Evolutionary conservation across 208 protist genomes (phyloP).

Genomic region (Wallacemonas sp.): DNA sequence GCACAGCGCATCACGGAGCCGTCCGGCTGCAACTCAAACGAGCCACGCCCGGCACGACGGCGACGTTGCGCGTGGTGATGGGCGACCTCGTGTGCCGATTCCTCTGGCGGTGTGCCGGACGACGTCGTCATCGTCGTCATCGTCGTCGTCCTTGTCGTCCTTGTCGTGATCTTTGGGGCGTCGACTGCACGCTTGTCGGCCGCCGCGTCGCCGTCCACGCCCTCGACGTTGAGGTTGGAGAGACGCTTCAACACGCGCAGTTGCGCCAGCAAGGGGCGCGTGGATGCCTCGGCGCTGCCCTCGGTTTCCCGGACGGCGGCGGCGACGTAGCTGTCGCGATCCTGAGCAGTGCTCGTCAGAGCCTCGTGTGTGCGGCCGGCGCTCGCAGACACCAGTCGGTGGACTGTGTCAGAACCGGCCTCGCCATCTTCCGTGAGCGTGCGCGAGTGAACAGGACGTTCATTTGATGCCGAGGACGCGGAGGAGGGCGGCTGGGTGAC

Average conservation of each 20-base stretch:
- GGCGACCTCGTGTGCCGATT: no score
- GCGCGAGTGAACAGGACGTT: neutral
- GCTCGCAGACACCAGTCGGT: no score
- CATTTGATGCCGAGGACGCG: neutral
- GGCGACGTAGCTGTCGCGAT: neutral
- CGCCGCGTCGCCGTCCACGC: neutral
- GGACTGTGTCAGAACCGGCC: neutral
- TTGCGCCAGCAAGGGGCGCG: neutral
- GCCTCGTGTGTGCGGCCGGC: neutral
- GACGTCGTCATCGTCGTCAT: no score
- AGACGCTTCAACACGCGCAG: neutral
- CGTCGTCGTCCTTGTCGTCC: no score
- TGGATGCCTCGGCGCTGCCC: neutral
- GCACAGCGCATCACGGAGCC: slow-evolving; percentile 8
- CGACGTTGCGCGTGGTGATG: neutral
- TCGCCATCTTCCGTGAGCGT: neutral
- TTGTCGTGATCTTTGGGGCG: no score
- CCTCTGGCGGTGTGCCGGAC: no score
- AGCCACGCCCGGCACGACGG: neutral
- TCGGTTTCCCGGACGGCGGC: neutral
- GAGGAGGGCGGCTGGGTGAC: neutral
- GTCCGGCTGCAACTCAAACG: neutral
- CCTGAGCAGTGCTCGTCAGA: neutral
- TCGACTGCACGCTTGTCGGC: no score
- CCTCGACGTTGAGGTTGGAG: neutral